Evolutionary conservation across 441 rosid genomes (phyloP), one percentile per base, ranked within the genome.

Genomic region (Populus trichocarpa): DNA sequence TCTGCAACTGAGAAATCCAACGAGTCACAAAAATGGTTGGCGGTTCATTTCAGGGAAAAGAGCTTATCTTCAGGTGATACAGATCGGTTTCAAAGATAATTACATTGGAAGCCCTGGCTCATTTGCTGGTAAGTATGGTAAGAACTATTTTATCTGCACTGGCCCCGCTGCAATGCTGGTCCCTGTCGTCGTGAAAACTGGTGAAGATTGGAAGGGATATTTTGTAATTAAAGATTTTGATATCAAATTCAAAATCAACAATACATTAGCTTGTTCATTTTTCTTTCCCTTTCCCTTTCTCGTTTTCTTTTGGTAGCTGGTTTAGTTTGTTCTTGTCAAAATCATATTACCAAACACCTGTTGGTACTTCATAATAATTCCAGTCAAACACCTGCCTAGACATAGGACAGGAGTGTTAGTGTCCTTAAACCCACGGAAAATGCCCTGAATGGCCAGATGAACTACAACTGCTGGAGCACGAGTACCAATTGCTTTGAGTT

Each of bases 191-290:
- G 75, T 94, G 13, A 80, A 86, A 22, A 88, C 96, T 3, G 95
- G 92, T 14, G 93, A 89, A 77, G 80, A 81, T 1, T 93, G 97
- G 98, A 94, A 86, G 83, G 99, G 98, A 96, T 79, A 94, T 93
- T 83, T 84, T 96, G 93, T 94, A 86, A 88, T 74, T 25, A 73
- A 64, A 10, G n/a, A 28, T 65, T 65, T 28, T 66, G 6, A 3
- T 69, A 11, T 67, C 26, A 7, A 57, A 40, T 57, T 57, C 63
- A 57, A 57, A 7, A 57, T 20, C 23, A 61, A 9, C 22, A n/a
- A n/a, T 59, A 22, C 25, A 8, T n/a, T n/a, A 8, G 12, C 3
- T n/a, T n/a, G 65, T n/a, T 59, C 26, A 8, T 25, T 59, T 59
- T 42, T 42, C 10, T 40, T 40, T 42, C 33, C 50, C 50, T 42